Evolutionary conservation across 2,329 filamentous ascomycete genomes (phyloP).

Genomic region (Xylaria hypoxylon): DNA sequence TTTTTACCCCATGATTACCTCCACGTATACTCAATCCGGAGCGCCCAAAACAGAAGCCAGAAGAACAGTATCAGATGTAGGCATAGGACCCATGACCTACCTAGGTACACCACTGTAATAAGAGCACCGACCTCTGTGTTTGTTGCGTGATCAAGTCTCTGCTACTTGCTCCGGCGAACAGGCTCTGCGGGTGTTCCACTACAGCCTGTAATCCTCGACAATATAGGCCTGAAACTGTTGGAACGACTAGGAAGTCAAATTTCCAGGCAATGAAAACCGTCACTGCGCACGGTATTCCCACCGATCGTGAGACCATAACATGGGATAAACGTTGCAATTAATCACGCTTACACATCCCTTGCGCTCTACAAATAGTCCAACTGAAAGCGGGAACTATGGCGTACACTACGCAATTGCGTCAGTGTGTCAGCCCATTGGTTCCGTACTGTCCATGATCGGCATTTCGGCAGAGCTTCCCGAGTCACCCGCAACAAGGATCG

Average conservation of each 20-base stretch:
- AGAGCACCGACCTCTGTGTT: constrained; percentile 2
- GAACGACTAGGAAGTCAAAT: constrained; percentile 10
- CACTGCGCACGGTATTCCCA: constrained; percentile 18
- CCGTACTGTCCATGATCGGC: constrained; percentile 30
- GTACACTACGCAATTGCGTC: constrained; percentile 1
- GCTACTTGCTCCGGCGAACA: constrained; percentile 22
- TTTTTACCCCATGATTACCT: constrained; percentile 34
- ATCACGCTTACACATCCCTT: constrained; percentile 10
- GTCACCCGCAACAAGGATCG: constrained; percentile 28
- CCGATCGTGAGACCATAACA: constrained; percentile 10
- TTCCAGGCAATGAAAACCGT: neutral
- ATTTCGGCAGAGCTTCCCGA: constrained; percentile 43
- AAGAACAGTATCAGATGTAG: constrained; percentile 20
- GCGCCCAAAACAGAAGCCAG: constrained; percentile 17
- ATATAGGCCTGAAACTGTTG: constrained; percentile 33
- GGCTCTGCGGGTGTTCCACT: constrained; percentile 38
- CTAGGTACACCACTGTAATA: neutral
- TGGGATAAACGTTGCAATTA: constrained; percentile 15
- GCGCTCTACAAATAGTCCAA: constrained; percentile 15
- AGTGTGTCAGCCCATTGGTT: constrained; percentile 16
- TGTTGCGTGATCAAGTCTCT: constrained; percentile 2
- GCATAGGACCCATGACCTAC: constrained; percentile 5
- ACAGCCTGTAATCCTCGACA: constrained; percentile 30
- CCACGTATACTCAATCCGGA: constrained; percentile 10
- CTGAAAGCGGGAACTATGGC: neutral